Evolutionary conservation across 2,329 filamentous ascomycete species (phyloP).

Genomic region (Davidsoniella virescens): DNA sequence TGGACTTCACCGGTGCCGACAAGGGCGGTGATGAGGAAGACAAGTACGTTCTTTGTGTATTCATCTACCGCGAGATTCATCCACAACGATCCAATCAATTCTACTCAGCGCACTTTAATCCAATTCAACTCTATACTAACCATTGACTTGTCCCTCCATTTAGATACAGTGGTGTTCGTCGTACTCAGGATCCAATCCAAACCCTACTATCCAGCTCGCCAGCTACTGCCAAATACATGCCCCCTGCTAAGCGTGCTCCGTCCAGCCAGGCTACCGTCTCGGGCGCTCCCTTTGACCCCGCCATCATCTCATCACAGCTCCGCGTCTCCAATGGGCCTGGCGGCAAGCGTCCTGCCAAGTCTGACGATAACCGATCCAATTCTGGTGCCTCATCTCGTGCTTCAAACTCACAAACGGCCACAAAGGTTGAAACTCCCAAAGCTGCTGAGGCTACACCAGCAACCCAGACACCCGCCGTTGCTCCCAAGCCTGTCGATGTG

Average conservation of each 20-base stretch:
- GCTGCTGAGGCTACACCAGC: slow-evolving; percentile 2
- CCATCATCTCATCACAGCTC: slow-evolving; percentile 79
- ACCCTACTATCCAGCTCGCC: slow-evolving; percentile 29
- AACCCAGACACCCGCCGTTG: slow-evolving; percentile 15
- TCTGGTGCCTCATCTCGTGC: slow-evolving; percentile 5
- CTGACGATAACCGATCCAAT: neutral
- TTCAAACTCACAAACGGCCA: slow-evolving; percentile 1
- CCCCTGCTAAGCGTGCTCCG: slow-evolving; percentile 71
- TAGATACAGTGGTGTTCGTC: slow-evolving; percentile 82
- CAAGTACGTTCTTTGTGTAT: slow-evolving; percentile 40
- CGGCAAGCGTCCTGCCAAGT: slow-evolving; percentile 6
- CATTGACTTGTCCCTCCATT: slow-evolving; percentile 5
- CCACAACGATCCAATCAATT: no score
- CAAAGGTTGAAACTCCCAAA: slow-evolving; percentile 5
- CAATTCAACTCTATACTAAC: neutral
- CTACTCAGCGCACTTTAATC: neutral
- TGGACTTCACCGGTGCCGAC: slow-evolving; percentile 46
- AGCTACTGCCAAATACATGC: slow-evolving; percentile 53
- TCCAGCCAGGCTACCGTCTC: slow-evolving; percentile 55
- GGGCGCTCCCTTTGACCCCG: slow-evolving; percentile 67
- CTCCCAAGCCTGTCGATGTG: slow-evolving; percentile 20
- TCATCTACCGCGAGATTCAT: neutral
- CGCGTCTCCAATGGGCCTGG: slow-evolving; percentile 4
- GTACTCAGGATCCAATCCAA: slow-evolving; percentile 40
- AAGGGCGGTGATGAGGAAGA: slow-evolving; percentile 79